These are phyloP conservation scores for Zymoseptoria tritici DNA, from an alignment of 2,329 filamentous ascomycete genomes.

Conservation along the genomic window DNA sequence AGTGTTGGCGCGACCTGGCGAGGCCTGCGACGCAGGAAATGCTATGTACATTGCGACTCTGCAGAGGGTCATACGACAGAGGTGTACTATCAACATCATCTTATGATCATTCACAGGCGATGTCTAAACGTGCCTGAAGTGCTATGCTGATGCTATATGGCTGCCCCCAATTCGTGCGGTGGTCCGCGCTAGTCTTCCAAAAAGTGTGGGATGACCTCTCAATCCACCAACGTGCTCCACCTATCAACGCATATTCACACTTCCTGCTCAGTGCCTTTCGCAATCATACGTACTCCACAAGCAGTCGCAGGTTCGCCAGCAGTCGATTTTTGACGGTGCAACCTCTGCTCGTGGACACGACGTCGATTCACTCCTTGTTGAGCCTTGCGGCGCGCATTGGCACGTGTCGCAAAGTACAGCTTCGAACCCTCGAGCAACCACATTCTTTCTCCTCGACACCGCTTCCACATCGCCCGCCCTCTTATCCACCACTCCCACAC, in stretches of 20 bases:
- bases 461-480: background rate
- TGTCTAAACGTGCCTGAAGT: background rate
- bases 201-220: background rate
- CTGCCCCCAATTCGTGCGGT: too few relatives aligned
- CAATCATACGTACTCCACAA: background rate
- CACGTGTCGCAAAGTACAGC: background rate
- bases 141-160: background rate
- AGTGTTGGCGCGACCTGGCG: conserved; percentile 2
- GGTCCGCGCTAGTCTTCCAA: background rate
- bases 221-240: background rate
- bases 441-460: background rate
- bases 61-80: conserved; percentile 19
- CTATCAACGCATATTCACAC: background rate
- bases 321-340: background rate
- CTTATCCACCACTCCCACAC: conserved; percentile 6
- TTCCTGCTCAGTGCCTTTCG: background rate
- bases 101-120: background rate
- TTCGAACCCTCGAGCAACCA: background rate
- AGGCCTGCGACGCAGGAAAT: conserved; percentile 11
- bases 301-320: background rate
- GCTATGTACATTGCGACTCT: conserved; percentile 26
- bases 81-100: conserved; percentile 24
- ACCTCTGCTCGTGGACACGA: background rate
- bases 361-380: background rate
- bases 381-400: background rate